Evolutionary conservation across 805 yeast genomes (phyloP), one percentile per base, ranked within the genome.

Genomic region (Ogataea glucozyma): DNA sequence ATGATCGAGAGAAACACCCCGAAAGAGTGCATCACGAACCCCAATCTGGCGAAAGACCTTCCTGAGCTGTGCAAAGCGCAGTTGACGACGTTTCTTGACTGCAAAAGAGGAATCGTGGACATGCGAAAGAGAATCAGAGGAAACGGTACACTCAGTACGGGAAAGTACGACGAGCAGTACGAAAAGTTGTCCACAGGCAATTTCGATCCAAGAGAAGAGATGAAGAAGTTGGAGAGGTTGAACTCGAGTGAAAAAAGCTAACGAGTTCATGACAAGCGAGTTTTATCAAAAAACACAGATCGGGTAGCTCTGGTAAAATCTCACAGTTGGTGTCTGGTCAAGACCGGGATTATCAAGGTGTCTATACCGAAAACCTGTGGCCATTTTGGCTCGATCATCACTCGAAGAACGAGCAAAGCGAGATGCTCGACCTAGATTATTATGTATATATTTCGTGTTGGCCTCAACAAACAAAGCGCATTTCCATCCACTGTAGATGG

Each of bases 101-200:
- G 99, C 69, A 86, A 85, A 52, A 78, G 84, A 56, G 98, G 98
- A 10, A 83, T 84, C 58, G 86, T 90, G 41, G 97, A 90, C 56
- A 86, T 89, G 88, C 67, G 90, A 3, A 90, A 88, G 62, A 76
- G 99, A 52, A 86, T 91, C 67, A 74, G 88, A 58, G 98, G 98
- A 4, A 91, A 91, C 59, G 99, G 95, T 0, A 89, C 97, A 0
- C 67, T 87, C 31, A 88, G 96, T 10, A 87, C 95, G 6, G 99
- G 99, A 0, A 85, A 84, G 59, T 91, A 85, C 64, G 97, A 90
- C 56, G 91, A 88, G 45, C 87, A 88, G 40, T 86, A 85, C 51
- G 88, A 82, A 29, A 83, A 86, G 47, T 69, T 91, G 45, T 80
- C 88, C 1, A 65, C 72, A 3, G 99, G 99, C 1, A 75, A 91